phyloP scores from a whole-genome alignment of 116 monocot genomes.

The Posidonia oceanica region DNA sequence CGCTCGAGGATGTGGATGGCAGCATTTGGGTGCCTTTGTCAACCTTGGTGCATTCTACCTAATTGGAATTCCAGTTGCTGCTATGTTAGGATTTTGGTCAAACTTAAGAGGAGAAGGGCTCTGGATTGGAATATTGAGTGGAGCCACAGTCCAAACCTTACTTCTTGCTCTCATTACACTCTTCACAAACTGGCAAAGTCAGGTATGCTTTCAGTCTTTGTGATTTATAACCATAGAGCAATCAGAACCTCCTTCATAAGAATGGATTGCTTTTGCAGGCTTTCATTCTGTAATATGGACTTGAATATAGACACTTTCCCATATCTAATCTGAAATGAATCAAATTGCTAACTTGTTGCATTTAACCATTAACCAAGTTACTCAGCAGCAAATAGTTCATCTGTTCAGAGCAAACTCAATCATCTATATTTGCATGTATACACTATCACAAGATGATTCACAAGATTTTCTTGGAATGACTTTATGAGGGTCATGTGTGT shows the following conservation, averaged over 20 bases:
- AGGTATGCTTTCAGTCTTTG: slow-evolving; percentile 17
- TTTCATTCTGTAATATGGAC: neutral
- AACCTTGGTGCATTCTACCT: slow-evolving; percentile 60
- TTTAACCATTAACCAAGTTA: no score
- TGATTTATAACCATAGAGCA: no score
- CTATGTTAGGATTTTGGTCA: slow-evolving; percentile 29
- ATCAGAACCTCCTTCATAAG: neutral
- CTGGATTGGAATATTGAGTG: slow-evolving; percentile 56
- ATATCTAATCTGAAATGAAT: no score
- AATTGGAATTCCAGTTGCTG: slow-evolving; percentile 47
- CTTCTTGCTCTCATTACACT: slow-evolving; percentile 29
- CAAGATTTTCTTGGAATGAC: no score
- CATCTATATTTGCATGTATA: no score
- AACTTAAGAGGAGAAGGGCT: slow-evolving; percentile 44
- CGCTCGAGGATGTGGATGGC: slow-evolving; percentile 74
- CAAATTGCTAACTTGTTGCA: no score
- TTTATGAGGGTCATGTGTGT: no score
- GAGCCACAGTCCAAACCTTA: slow-evolving; percentile 33
- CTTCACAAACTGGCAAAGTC: slow-evolving; percentile 49
- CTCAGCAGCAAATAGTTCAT: no score
- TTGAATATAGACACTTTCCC: neutral
- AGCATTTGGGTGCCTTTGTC: slow-evolving; percentile 57
- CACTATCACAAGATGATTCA: no score
- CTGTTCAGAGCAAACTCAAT: no score
- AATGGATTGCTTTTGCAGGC: neutral